Evolutionary conservation across 2,329 filamentous ascomycete genomes (phyloP), one percentile per base, ranked within the genome.

Genomic region (Pseudogymnoascus sp.): DNA sequence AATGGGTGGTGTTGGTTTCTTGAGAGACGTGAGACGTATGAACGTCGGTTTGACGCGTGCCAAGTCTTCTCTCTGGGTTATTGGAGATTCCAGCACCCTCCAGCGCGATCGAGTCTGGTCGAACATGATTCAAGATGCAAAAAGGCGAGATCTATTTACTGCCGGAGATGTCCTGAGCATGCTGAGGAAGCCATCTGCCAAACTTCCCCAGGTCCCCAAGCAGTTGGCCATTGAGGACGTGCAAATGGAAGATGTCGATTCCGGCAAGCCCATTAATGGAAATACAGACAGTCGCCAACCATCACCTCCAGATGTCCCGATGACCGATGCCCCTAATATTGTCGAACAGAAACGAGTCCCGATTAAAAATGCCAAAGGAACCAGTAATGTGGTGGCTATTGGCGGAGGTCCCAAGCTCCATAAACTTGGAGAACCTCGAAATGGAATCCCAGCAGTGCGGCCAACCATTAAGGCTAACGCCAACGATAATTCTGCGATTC

Each of bases 1-100:
- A n/a, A 90, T 89, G 6, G 89, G 90, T n/a, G 92, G 93, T 71
- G 96, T 99, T 72, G 95, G 95, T 82, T 99, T 99, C 85, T 89
- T 99, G 84, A 90, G 91, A 62, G 95, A 99, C 74, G 96, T 99
- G 72, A 87, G 95, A 64, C 93, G 95, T 82, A 98, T 99, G 96
- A 99, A 99, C 75, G 95, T 99, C 71, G 95, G 95, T 78, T 81
- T 99, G 65, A 99, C 95, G 22, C 89, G 95, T 80, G 96, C 95
- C 4, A 97, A 96, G 75, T 96, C 91, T 8, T 97, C 93, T 35
- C 82, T 99, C 8, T 99, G 93, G 90, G 93, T 99, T 64, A 82
- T 99, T 26, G 95, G 95, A 68, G 96, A 98, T 75, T 95, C 95
- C 0, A 83, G 89, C 63, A 91, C 93, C 35, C 82, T 99, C 61